Conservation (phyloP, 108 stramenopile genomes). For the Aurantiochytrium sp. region DNA sequence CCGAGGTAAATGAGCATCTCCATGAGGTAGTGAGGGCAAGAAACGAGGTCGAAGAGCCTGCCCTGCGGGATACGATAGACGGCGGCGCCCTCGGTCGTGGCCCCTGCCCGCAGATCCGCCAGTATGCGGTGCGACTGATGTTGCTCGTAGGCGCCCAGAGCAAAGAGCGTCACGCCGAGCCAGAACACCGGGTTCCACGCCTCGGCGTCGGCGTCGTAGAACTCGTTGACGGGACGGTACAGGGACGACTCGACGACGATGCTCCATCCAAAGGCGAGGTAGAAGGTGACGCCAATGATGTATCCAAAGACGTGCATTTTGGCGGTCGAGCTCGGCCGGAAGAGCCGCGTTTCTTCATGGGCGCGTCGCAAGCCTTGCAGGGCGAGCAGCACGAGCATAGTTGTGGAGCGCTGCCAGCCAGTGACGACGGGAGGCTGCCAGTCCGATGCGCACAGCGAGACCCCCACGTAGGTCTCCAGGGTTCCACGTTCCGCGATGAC, state of each 20-base stretch:
- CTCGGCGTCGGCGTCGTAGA: not conserved
- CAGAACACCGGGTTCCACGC: not conserved
- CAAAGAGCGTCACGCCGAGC: not conserved
- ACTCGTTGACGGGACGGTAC: not conserved
- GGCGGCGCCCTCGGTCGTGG: not conserved
- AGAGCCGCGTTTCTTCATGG: not conserved
- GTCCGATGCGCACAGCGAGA: not conserved
- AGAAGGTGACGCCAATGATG: not conserved
- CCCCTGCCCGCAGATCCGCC: not conserved
- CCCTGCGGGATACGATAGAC: not conserved
- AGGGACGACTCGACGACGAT: not conserved
- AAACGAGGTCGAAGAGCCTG: not conserved
- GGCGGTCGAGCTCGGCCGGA: not conserved
- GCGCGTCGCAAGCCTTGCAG: not conserved
- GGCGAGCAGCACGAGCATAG: not conserved
- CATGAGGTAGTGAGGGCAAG: not conserved
- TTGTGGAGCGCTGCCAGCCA: not conserved
- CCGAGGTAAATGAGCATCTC: not conserved
- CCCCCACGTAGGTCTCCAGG: not conserved
- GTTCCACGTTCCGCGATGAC: not conserved
- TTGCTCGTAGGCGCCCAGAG: not conserved
- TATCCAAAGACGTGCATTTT: conserved; percentile 9
- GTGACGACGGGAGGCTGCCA: not conserved
- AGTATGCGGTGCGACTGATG: not conserved
- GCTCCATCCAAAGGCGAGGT: conserved; percentile 18